Base-by-base conservation (phyloP, 495 filamentous ascomycete genomes). In the Durotheca rogersii region DNA sequence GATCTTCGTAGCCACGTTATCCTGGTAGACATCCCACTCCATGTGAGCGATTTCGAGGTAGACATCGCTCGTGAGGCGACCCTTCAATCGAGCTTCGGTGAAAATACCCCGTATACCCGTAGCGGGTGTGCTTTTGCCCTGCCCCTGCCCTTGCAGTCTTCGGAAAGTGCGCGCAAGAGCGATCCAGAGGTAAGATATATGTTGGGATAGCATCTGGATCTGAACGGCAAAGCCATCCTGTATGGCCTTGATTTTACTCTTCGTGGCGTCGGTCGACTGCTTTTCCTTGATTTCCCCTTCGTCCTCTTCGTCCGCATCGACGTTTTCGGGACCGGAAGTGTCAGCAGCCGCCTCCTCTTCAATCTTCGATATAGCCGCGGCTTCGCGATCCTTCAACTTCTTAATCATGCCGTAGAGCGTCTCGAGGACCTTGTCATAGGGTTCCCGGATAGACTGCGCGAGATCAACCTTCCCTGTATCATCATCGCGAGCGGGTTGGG, bases 11-110 rank as follows among this genome's bases (percentile, higher is more conserved):
- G 89, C 92, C 0, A 91, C 86, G 2, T 83, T 81, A 49, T 97
- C 93, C 59, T 95, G 90, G 67, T 98, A 98, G 56, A 93, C 93
- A 60, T 90, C 84, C 67, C 93, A 91, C 59, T 98, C 93, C 58
- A 97, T 87, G 44, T 95, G 76, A 18, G 93, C 92, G 60, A 84
- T 87, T 6, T 88, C 92, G 45, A 95, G 84, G 63, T 97, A 98
- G 14, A 96, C 89, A 67, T 96, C 93, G 53, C 88, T 90, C 12
- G 86, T 94, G 23, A 98, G 81, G 19, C 88, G 85, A 17, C 93
- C 93, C 49, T 82, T 80, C 51, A 84, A 85, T 11, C 93, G 80
- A 40, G 93, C 89, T 67, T 97, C 90, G 6, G 81, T 79, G 64
- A 98, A 96, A 11, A 93, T 79, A 56, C 88, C 84, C 18, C 93